Evolutionary conservation across 768 basidiomycete species (phyloP), one percentile per base, ranked within the genome.

Genomic region (Naganishia kalamii): DNA sequence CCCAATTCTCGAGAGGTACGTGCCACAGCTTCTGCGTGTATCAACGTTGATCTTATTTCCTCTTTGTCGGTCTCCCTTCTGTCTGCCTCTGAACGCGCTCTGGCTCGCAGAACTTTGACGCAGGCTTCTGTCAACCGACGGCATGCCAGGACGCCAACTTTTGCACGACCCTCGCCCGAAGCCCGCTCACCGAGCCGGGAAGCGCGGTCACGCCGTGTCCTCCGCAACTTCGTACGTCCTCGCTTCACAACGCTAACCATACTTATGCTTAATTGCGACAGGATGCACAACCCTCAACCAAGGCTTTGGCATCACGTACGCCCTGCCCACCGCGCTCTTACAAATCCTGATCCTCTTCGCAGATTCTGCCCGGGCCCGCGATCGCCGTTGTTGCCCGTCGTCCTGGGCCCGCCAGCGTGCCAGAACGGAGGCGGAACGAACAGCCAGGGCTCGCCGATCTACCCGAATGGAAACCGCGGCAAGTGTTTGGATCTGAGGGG

Each of bases 401-500:
- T 23, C 7, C 54, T 57, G 5, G 54, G 35, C 5, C 54, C 54
- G 10, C 54, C 54, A 0, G 23, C 54, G 10, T 40, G 54, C 12
- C 6, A 23, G 21, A 8, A n/a, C 54, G 35, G 33, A 13, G 37
- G 37, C n/a, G 54, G 32, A 44, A n/a, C 37, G 43, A 44, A n/a
- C 35, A 37, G 29, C 3, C 3, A 21, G 7, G 60, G 60, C 40
- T 15, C 23, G 15, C 33, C 72, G 41, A 70, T 73, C 64, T 60
- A 73, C 51, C 70, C 70, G n/a, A 65, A 66, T 32, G 65, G 66
- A 5, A 66, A 70, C 46, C 60, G 50, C 4, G 47, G 63, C 21
- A 73, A 73, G 51, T 73, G 72, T 46, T 43, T 73, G 21, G 68
- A 70, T 23, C 69, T 71, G 17, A 15, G 35, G 13, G 65, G 63